Evolutionary conservation across 2,329 filamentous ascomycete genomes (phyloP).

Genomic region (Cordyceps tenuipes): DNA sequence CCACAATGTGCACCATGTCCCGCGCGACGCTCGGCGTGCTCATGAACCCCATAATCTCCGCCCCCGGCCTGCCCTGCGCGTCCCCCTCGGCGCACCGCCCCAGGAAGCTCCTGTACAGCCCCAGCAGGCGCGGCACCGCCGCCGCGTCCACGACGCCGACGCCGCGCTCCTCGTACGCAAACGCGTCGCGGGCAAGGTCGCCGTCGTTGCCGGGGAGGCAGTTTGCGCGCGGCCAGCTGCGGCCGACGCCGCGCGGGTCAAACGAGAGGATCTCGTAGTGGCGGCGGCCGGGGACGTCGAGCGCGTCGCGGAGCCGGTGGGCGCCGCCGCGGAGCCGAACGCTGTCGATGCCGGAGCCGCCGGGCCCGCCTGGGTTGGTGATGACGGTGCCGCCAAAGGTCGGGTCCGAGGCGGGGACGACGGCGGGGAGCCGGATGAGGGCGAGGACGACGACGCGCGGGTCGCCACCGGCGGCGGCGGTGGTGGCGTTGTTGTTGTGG

Average conservation of each 20-base stretch:
- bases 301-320: constrained; percentile 19
- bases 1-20: constrained; percentile 27
- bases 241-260: constrained; percentile 28
- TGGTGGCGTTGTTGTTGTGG: constrained; percentile 12
- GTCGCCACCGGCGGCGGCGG: too few relatives aligned
- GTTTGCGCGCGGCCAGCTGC: constrained; percentile 23
- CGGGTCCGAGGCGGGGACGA: constrained; percentile 22
- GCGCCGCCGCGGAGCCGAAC: too few relatives aligned
- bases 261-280: constrained; percentile 29
- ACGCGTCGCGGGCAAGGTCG: constrained; percentile 18
- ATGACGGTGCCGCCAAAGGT: constrained; percentile 28
- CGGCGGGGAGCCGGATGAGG: constrained; percentile 25
- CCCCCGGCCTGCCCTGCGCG: constrained; percentile 6
- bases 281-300: constrained; percentile 17
- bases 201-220: constrained; percentile 22
- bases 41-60: constrained; percentile 20
- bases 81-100: background rate
- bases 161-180: constrained; percentile 22
- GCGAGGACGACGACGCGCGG: constrained; percentile 23
- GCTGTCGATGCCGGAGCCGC: too few relatives aligned
- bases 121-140: background rate
- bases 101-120: background rate
- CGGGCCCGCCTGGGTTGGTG: constrained; percentile 30
- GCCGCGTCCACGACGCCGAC: constrained; percentile 19
- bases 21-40: constrained; percentile 24